These are phyloP conservation scores for Yamadazyma atlantica DNA, from an alignment of 1,139 yeast species.

Conservation along the genomic window DNA sequence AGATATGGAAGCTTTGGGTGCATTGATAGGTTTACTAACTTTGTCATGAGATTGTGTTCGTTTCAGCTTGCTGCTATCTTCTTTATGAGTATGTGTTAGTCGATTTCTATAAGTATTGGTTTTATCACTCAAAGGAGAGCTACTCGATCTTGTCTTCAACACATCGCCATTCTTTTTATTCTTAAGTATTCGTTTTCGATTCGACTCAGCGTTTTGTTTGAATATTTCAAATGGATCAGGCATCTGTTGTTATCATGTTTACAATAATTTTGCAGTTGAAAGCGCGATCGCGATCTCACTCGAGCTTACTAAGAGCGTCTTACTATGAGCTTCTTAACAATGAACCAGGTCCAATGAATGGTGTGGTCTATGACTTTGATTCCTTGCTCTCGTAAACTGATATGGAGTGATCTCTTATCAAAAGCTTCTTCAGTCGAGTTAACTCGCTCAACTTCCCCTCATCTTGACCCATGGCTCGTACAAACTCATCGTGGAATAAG, in stretches of 20 bases:
- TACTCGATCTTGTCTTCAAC: too few species aligned
- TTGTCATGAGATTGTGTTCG: not conserved
- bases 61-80: too few species aligned
- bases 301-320: too few species aligned
- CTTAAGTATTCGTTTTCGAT: not conserved
- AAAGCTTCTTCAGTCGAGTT: conserved; percentile 8
- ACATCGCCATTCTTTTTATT: not conserved
- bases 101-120: not conserved
- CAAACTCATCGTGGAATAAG: conserved; percentile 48
- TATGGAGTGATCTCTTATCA: conserved; percentile 15
- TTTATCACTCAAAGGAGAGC: not conserved
- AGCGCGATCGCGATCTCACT: too few species aligned
- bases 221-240: conserved; percentile 2
- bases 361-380: too few species aligned
- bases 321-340: too few species aligned
- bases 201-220: not conserved
- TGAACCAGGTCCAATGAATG: too few species aligned
- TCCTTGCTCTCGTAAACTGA: conserved; percentile 12
- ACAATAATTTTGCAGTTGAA: too few species aligned
- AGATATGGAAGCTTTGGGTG: not conserved
- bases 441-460: conserved; percentile 9
- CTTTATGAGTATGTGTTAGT: not conserved
- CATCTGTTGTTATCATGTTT: not conserved
- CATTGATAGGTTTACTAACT: not conserved
- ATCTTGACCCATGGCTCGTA: conserved; percentile 30